Evolutionary conservation across 495 filamentous ascomycete genomes (phyloP).

Genomic region (Jackrogersella multiformis): DNA sequence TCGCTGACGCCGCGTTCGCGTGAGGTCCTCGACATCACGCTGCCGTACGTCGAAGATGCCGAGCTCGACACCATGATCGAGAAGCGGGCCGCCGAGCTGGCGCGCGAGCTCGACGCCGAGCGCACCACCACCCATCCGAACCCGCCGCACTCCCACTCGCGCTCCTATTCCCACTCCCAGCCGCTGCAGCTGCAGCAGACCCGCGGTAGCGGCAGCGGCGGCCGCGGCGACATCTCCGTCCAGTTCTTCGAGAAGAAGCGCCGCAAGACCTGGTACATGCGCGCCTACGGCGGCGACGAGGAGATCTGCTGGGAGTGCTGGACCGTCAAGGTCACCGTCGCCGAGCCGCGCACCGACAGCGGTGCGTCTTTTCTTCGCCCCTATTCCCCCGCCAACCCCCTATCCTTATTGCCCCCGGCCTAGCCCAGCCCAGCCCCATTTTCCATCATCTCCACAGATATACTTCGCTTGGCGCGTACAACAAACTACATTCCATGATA

Average conservation of each 20-base stretch:
- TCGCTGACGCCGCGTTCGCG: slow-evolving; percentile 82
- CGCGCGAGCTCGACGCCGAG: slow-evolving; percentile 68
- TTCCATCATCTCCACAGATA: too few relatives aligned
- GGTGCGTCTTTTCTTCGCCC: slow-evolving; percentile 62
- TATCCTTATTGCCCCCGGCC: neutral
- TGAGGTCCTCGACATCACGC: slow-evolving; percentile 90
- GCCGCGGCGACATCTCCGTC: slow-evolving; percentile 82
- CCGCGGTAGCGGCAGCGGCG: slow-evolving; percentile 45
- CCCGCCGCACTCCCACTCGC: slow-evolving; percentile 36
- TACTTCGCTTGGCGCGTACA: too few relatives aligned
- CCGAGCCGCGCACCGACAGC: slow-evolving; percentile 85
- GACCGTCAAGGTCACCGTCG: slow-evolving; percentile 90
- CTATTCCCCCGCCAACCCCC: neutral
- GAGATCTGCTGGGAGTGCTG: slow-evolving; percentile 97
- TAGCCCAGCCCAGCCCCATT: too few relatives aligned
- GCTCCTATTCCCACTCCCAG: slow-evolving; percentile 27
- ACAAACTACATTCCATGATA: too few relatives aligned
- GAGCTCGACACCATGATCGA: slow-evolving; percentile 95
- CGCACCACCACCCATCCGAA: slow-evolving; percentile 43
- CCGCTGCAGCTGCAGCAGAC: slow-evolving; percentile 24
- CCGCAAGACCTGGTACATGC: slow-evolving; percentile 82
- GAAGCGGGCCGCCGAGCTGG: slow-evolving; percentile 78
- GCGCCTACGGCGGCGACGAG: slow-evolving; percentile 82
- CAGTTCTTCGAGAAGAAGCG: slow-evolving; percentile 96
- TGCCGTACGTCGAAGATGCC: slow-evolving; percentile 86